phyloP scores from a whole-genome alignment of 2,329 filamentous ascomycete genomes.

The Neopestalotiopsis sp. region DNA sequence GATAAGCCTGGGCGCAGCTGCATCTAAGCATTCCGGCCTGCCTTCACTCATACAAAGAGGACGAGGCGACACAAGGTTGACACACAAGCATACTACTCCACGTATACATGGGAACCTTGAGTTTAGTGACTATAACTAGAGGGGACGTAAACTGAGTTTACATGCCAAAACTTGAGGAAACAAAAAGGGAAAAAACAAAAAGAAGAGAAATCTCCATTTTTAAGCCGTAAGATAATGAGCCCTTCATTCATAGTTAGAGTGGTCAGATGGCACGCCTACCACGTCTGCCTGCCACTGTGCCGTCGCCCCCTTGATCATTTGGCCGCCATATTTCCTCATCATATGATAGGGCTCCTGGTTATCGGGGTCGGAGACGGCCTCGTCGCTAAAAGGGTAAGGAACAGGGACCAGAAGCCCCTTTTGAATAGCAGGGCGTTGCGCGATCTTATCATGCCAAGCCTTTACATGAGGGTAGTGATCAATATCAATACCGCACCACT shows the following conservation, averaged over 20 bases:
- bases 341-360: background rate
- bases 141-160: too few relatives aligned
- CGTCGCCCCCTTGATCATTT: background rate
- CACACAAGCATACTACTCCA: too few relatives aligned
- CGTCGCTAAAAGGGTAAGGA: slow-evolving; percentile 17
- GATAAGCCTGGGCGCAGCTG: too few relatives aligned
- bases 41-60: too few relatives aligned
- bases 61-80: too few relatives aligned
- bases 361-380: background rate
- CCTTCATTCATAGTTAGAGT: slow-evolving; percentile 4
- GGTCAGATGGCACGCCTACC: slow-evolving; percentile 9
- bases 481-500: slow-evolving; percentile 24
- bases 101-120: too few relatives aligned
- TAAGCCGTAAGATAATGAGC: too few relatives aligned
- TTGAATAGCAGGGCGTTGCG: slow-evolving; percentile 20
- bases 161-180: too few relatives aligned
- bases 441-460: slow-evolving; percentile 21
- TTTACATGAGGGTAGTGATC: slow-evolving; percentile 21
- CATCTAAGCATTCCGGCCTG: too few relatives aligned
- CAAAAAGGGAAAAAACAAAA: too few relatives aligned
- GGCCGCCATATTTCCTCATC: background rate
- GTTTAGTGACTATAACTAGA: too few relatives aligned
- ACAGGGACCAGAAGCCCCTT: slow-evolving; percentile 17
- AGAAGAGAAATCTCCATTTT: too few relatives aligned
- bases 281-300: background rate